These are phyloP conservation scores for Phytopythium helicoides DNA, from an alignment of 352 stramenopile genomes.

Conservation along the genomic window DNA sequence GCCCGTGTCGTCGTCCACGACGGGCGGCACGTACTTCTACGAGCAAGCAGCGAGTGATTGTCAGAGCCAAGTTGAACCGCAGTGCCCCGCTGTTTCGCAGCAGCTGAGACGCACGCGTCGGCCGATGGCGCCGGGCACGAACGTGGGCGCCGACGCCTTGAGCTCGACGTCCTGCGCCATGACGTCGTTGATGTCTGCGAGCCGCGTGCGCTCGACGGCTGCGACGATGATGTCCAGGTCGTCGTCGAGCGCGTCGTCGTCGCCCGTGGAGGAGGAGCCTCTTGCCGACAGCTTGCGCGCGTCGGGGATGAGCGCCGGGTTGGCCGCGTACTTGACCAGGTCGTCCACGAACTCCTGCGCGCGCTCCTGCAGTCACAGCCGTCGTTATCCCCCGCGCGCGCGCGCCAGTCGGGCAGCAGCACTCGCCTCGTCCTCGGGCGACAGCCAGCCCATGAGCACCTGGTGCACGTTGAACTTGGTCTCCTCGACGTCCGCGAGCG, in stretches of 20 bases:
- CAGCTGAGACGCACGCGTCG: conserved; percentile 1
- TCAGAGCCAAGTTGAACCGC: no score
- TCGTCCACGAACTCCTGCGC: conserved; percentile 73
- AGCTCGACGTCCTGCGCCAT: conserved; percentile 50
- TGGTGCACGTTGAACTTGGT: conserved; percentile 75
- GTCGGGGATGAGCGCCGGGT: conserved; percentile 50
- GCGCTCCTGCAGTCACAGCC: conserved; percentile 25
- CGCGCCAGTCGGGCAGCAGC: background rate
- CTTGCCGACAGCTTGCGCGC: conserved; percentile 21
- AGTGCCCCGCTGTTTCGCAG: no score
- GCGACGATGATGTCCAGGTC: conserved; percentile 11
- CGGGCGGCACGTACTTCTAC: conserved; percentile 4
- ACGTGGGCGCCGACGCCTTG: conserved; percentile 69
- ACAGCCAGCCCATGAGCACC: conserved; percentile 83
- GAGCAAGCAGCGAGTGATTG: no score
- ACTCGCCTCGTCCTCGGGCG: conserved; percentile 66
- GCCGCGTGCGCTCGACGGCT: conserved; percentile 5
- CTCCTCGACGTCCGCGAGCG: conserved; percentile 38
- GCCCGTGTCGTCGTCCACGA: conserved; percentile 9
- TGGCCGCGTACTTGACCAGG: conserved; percentile 51
- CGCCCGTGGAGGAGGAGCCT: no score
- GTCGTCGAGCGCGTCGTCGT: conserved; percentile 14
- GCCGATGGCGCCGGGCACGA: conserved; percentile 45
- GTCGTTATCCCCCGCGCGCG: background rate
- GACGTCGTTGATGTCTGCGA: conserved; percentile 37